These are phyloP conservation scores for Thermothelomyces thermophilus DNA, from an alignment of 2,329 filamentous ascomycete species.

Conservation along the genomic window DNA sequence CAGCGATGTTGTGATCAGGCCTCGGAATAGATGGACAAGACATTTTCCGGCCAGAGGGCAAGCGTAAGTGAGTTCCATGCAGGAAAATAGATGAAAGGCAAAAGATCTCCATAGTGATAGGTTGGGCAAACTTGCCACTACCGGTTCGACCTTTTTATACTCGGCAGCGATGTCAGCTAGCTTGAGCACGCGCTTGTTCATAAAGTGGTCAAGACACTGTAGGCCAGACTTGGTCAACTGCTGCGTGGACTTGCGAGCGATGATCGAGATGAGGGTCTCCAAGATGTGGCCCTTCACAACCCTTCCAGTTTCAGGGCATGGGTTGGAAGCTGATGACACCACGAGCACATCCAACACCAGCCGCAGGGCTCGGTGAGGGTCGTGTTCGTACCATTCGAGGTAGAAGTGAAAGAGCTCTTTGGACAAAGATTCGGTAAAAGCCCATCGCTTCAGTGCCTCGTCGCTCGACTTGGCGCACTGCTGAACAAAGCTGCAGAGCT, in stretches of 20 bases:
- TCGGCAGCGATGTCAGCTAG: slow-evolving; percentile 39
- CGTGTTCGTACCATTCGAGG: slow-evolving; percentile 60
- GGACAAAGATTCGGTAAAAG: slow-evolving; percentile 44
- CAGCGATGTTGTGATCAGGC: slow-evolving; percentile 33
- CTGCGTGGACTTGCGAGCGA: slow-evolving; percentile 54
- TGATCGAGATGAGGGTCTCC: slow-evolving; percentile 49
- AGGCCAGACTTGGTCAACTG: slow-evolving; percentile 64
- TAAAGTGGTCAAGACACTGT: slow-evolving; percentile 58
- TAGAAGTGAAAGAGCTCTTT: slow-evolving; percentile 54
- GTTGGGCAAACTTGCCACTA: slow-evolving; percentile 22
- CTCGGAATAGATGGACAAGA: slow-evolving; percentile 50
- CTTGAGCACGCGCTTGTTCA: slow-evolving; percentile 53
- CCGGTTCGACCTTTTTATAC: slow-evolving; percentile 33
- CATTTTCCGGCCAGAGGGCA: slow-evolving; percentile 56
- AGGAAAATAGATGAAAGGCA: slow-evolving; percentile 36
- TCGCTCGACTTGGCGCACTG: slow-evolving; percentile 48
- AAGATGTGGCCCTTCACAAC: slow-evolving; percentile 42
- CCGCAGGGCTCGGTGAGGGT: slow-evolving; percentile 57
- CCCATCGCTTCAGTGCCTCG: slow-evolving; percentile 39
- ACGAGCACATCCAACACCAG: slow-evolving; percentile 54
- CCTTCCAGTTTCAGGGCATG: slow-evolving; percentile 33
- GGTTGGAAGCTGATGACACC: slow-evolving; percentile 45
- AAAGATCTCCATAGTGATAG: slow-evolving; percentile 28
- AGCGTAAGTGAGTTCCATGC: slow-evolving; percentile 50
- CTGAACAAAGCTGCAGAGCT: slow-evolving; percentile 57